Evolutionary conservation across 1,284 basidiomycete species (phyloP).

Genomic region (Laetiporus sulphureus): DNA sequence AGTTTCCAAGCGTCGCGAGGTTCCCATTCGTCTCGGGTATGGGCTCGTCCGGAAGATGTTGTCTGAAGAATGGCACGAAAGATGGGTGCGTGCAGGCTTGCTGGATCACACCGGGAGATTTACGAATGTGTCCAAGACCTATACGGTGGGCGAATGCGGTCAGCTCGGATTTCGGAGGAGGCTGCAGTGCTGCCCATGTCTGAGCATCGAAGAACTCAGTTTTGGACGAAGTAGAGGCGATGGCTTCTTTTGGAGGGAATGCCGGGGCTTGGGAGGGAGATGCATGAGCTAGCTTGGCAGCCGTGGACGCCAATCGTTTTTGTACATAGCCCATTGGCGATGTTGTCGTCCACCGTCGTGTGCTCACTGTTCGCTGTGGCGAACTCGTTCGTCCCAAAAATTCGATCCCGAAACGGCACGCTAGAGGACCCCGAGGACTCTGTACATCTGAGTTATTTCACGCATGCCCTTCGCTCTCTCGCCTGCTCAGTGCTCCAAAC

Average conservation of each 20-base stretch:
- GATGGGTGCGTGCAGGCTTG: slow-evolving; percentile 82
- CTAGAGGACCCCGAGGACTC: neutral
- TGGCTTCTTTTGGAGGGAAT: slow-evolving; percentile 60
- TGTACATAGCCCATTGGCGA: slow-evolving; percentile 49
- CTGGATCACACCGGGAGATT: slow-evolving; percentile 46
- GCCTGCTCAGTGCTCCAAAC: too few relatives aligned
- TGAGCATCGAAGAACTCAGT: slow-evolving; percentile 47
- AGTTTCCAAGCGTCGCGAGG: slow-evolving; percentile 79
- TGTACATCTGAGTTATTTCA: too few relatives aligned
- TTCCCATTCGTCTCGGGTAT: slow-evolving; percentile 69
- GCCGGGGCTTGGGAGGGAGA: slow-evolving; percentile 44
- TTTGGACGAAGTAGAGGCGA: slow-evolving; percentile 24
- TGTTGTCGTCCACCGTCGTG: slow-evolving; percentile 19
- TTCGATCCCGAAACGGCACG: slow-evolving; percentile 2
- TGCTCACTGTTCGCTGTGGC: slow-evolving; percentile 2
- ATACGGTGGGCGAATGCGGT: slow-evolving; percentile 71
- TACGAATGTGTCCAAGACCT: slow-evolving; percentile 51
- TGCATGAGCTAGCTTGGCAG: slow-evolving; percentile 49
- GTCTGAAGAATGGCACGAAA: slow-evolving; percentile 49
- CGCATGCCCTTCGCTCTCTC: too few relatives aligned
- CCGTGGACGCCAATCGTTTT: slow-evolving; percentile 51
- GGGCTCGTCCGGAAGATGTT: slow-evolving; percentile 46
- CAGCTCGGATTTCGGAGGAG: slow-evolving; percentile 66
- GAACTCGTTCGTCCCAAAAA: slow-evolving; percentile 5
- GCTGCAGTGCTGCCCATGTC: slow-evolving; percentile 65